These are phyloP conservation scores for Myriosclerotinia scirpicola DNA, from an alignment of 2,329 filamentous ascomycete species.

Conservation along the genomic window DNA sequence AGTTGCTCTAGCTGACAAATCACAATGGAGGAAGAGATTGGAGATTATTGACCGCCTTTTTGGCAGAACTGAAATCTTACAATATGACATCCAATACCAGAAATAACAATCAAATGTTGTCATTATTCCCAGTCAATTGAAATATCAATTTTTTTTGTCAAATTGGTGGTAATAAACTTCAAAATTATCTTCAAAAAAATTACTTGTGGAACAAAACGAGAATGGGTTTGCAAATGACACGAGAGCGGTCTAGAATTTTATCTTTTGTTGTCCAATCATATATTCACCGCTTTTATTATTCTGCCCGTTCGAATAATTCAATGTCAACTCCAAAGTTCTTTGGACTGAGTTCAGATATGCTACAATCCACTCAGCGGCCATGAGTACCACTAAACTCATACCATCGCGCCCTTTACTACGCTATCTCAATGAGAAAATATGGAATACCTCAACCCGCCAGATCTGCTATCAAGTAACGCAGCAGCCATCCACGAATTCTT, in stretches of 20 bases:
- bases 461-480: background rate
- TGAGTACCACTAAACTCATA: slow-evolving; percentile 10
- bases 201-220: background rate
- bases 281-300: background rate
- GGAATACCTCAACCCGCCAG: background rate
- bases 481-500: slow-evolving; percentile 3
- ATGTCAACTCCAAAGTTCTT: background rate
- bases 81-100: too few species aligned
- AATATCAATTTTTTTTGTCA: too few species aligned
- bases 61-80: background rate
- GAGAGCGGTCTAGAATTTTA: background rate
- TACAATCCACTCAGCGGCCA: background rate
- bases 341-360: too few species aligned
- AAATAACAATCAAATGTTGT: background rate
- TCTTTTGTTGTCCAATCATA: background rate
- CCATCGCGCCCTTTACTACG: slow-evolving; percentile 4
- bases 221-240: background rate
- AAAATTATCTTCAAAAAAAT: too few species aligned
- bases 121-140: too few species aligned
- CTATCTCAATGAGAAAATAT: background rate
- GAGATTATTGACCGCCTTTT: background rate
- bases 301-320: background rate
- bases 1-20: background rate
- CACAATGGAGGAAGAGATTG: background rate
- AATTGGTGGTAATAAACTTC: too few species aligned